phyloP scores from a whole-genome alignment of 2,329 filamentous ascomycete genomes.

The Plectosphaerella cucumerina region DNA sequence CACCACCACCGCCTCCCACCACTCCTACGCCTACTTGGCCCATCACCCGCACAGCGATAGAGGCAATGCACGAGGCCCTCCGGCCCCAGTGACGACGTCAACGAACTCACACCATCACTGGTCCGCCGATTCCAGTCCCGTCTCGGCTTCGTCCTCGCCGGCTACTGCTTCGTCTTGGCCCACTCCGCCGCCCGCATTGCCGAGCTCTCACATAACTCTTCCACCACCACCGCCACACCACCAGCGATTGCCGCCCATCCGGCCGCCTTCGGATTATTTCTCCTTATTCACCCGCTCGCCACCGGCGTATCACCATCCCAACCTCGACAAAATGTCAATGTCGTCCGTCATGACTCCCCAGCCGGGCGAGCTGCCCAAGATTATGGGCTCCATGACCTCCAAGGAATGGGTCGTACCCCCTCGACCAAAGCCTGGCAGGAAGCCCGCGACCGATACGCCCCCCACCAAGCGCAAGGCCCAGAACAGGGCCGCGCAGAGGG shows the following conservation, averaged over 20 bases:
- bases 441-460: slow-evolving; percentile 89
- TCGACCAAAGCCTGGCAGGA: slow-evolving; percentile 83
- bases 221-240: slow-evolving; percentile 2
- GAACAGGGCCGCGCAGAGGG: slow-evolving; percentile 86
- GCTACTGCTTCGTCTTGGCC: slow-evolving; percentile 6
- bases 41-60: background rate
- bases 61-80: slow-evolving; percentile 6
- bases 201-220: slow-evolving; percentile 8
- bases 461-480: slow-evolving; percentile 92
- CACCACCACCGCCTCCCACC: slow-evolving; percentile 3
- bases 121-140: slow-evolving; percentile 9
- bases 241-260: slow-evolving; percentile 10
- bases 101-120: slow-evolving; percentile 6
- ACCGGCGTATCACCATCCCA: slow-evolving; percentile 17
- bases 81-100: background rate
- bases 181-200: slow-evolving; percentile 4
- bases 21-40: slow-evolving; percentile 7
- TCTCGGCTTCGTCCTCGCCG: slow-evolving; percentile 7
- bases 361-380: slow-evolving; percentile 38
- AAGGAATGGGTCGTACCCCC: slow-evolving; percentile 86
- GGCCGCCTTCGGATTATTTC: slow-evolving; percentile 10
- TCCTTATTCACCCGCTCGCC: slow-evolving; percentile 24
- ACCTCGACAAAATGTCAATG: slow-evolving; percentile 40
- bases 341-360: slow-evolving; percentile 40
- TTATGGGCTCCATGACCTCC: slow-evolving; percentile 57